Evolutionary conservation across 2,329 filamentous ascomycete species (phyloP), one percentile per base, ranked within the genome.

Genomic region (Aspergillus cejpii): DNA sequence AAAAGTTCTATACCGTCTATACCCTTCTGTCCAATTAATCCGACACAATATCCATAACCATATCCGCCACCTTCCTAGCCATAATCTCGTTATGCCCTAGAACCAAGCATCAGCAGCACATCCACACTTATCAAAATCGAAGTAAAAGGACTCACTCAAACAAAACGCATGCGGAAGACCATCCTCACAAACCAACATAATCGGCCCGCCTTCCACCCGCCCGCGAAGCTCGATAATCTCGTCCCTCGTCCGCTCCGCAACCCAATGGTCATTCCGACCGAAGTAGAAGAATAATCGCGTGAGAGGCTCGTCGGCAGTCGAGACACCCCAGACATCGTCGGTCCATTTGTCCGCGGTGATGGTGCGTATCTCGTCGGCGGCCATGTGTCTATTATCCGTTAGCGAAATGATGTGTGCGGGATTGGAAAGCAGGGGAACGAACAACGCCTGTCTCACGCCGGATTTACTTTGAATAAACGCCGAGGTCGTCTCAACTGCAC

Each of bases 81-180:
- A 80, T 75, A 19, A 71, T 64, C 39, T 66, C 71, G 54, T 60
- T 69, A 51, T 71, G 63, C 15, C 61, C 64, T 69, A 43, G 6
- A 43, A 17, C 7, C 15, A 14, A 41, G 29, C 6, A 28, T 49
- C 39, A 53, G 49, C 31, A 50, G 37, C 34, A 31, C 14, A 12
- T 33, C 29, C 20, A 37, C 1, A 8, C 19, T 17, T 10, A 17
- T 36, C 23, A 24, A 8, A 24, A 4, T 8, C 23, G 19, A 38
- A 17, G 15, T 1, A 37, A 20, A 10, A 41, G 29, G 21, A 70
- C 70, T 68, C 51, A 73, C 70, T 67, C 47, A 81, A 67, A 57
- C 77, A 81, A 62, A 83, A 83, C 0, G 73, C 77, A 69, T 83
- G 80, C 38, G 74, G 74, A 51, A 80, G 67, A 0, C 73, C 75